A percentile compares a stretch with the other conserved stretches of the same genome.
Evolutionary conservation across 257 asterid species (phyloP).

Genomic region (Solanum sejunctum): DNA sequence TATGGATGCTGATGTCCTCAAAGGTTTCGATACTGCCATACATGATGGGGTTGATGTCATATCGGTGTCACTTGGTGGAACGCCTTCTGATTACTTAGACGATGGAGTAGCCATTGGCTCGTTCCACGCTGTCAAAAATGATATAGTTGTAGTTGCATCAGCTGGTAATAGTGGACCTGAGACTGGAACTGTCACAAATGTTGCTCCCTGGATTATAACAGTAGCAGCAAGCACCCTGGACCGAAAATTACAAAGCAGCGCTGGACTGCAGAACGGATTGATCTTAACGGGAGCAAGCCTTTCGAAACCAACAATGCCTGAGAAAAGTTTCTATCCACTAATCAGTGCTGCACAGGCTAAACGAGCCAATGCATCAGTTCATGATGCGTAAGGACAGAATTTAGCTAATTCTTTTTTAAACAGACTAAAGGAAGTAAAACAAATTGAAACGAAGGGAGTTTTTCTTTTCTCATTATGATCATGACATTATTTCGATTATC

Average conservation of each 20-base stretch:
- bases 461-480: not conserved
- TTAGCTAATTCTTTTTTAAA: not conserved
- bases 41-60: conserved; percentile 66
- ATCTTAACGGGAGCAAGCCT: conserved; percentile 29
- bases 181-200: conserved; percentile 26
- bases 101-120: conserved; percentile 47
- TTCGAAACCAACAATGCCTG: conserved; percentile 18
- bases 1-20: conserved; percentile 38
- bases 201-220: conserved; percentile 66
- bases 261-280: conserved; percentile 18
- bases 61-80: conserved; percentile 53
- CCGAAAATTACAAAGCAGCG: conserved; percentile 15
- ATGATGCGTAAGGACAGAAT: conserved; percentile 27
- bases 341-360: conserved; percentile 23
- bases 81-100: not conserved
- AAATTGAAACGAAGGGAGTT: not conserved
- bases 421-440: not conserved
- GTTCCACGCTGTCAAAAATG: conserved; percentile 46
- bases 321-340: conserved; percentile 15
- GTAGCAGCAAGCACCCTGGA: conserved; percentile 68
- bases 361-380: conserved; percentile 7
- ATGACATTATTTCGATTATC: not conserved
- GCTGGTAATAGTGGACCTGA: conserved; percentile 48
- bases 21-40: conserved; percentile 50
- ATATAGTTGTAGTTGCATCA: conserved; percentile 36